Evolutionary conservation across 345 rosid species (phyloP), one percentile per base, ranked within the genome.

Genomic region (Passiflora organensis): DNA sequence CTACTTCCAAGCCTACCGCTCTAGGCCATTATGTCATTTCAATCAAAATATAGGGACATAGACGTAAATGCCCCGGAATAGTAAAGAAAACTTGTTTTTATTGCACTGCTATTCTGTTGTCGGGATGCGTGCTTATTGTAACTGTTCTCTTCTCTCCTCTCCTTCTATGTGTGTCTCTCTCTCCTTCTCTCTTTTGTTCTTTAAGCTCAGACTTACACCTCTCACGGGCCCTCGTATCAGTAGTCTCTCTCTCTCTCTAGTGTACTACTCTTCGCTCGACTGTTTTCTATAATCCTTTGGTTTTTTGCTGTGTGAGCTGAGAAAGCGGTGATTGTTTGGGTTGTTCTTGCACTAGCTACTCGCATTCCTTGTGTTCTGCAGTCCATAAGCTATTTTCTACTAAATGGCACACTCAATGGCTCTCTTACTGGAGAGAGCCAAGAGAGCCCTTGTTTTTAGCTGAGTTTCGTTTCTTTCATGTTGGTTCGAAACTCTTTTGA

Each of bases 61-160:
- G 21, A 50, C 34, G 97, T 84, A 76, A 89, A 78, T 74, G 68
- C 62, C 19, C 25, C 9, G 21, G 54, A 21, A 20, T 41, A 11
- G 43, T 1, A 9, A 41, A 15, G n/a, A 41, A 41, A 6, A 3
- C 43, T 1, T 5, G 14, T 41, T 41, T 41, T 41, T 41, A 41
- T 41, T 41, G n/a, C 43, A 41, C 43, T 41, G 13, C 13, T 41
- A 66, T 56, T 71, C 69, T n/a, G n/a, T 80, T 83, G 88, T 85
- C 91, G 90, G 84, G 55, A 57, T 81, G 88, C 87, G 95, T 89
- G 84, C 83, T 74, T 72, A 69, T 69, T 53, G 59, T 73, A 78
- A 68, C 73, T 64, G 55, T 43, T 22, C 55, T 47, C 45, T 39
- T 14, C 52, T 47, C 51, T 38, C n/a, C n/a, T n/a, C n/a, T n/a